Base-by-base conservation (phyloP, 2,329 filamentous ascomycete genomes). In the Botryotinia narcissicola region DNA sequence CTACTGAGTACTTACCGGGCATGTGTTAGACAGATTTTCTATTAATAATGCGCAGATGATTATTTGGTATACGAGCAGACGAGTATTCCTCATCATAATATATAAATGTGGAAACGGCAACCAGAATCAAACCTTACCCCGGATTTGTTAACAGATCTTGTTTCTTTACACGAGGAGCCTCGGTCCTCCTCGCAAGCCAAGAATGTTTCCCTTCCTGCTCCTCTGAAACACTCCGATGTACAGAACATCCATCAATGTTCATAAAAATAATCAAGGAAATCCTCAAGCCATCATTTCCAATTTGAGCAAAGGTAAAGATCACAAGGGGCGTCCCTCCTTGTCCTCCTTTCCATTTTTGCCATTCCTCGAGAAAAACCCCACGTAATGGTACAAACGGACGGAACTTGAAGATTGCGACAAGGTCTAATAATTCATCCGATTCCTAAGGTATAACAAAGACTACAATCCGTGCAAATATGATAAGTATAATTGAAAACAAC, bases 371-470 rank as follows among this genome's bases (percentile, higher is more conserved):
- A 8, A 32, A 8, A 8, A 35, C 35, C 66, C 66, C n/a, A 57
- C 51, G n/a, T 57, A 18, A n/a, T 14, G 7, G n/a, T 57, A 57
- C 25, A 6, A 6, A 29, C 73, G 73, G 71, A 72, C 73, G 74
- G 73, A 72, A 44, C 73, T 75, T 75, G 35, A 18, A 73, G 75
- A 8, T 70, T 73, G 71, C 74, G 74, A 77, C 74, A 75, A 67
- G 77, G 76, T 59, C 64, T 59, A 69, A 63, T 54, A 61, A 71
- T 71, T 64, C 35, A 35, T 48, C 59, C 60, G 70, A 42, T n/a
- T 44, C 25, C 25, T 32, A 29, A 42, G n/a, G 25, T 42, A 42
- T 29, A 62, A 63, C 40, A 63, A 63, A 32, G 61, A 63, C 61
- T 1, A 8, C 62, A 46, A 46, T 66, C 42, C 42, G 42, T 25